Base-by-base conservation (phyloP, 345 rosid species). In the Citropsis articulata region DNA sequence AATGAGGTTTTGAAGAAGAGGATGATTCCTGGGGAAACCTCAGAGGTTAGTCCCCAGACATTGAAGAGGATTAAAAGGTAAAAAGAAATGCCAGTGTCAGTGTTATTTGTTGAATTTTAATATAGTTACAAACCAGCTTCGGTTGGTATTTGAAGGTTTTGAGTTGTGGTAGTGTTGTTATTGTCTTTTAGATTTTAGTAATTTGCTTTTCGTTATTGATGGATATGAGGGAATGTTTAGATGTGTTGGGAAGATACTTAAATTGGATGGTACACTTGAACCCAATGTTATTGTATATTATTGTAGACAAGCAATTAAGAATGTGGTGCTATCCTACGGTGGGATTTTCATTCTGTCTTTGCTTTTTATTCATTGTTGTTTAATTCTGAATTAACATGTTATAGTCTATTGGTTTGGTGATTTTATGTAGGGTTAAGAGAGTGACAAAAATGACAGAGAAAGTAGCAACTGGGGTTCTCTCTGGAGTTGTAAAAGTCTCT, bases 41-140 rank as follows among this genome's bases (percentile, higher is more conserved):
- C 84, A 0, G 88, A 91, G 82, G 83, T 96, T 77, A 87, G 87
- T 31, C 96, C 91, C 5, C 89, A 87, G 53, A 89, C 95, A 7
- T 81, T 92, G 89, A 89, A 79, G 89, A 88, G 97, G 82, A 92
- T 95, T 71, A 83, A 79, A n/a, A 93, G 99, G 99, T 95, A 78
- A 7, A 2, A n/a, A 38, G 21, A 65, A 57, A 55, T 48, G n/a
- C 21, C 76, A 30, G 25, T 33, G 1, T 61, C 9, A 66, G 22
- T 68, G 28, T 25, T 22, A 18, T 69, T 55, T 48, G 5, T 48
- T 65, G 66, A 62, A 65, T 31, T 48, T 65, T 31, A 62, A 65
- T 31, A 19, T 33, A 31, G 38, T 31, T 7, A 62, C 9, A 36
- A 36, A 1, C 40, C 40, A 36, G 33, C 66, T 62, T 62, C n/a